A percentile compares a stretch with the other conserved stretches of the same genome.
These are phyloP conservation scores for Colletotrichum karsti DNA, from an alignment of 2,329 filamentous ascomycete genomes.

Conservation along the genomic window DNA sequence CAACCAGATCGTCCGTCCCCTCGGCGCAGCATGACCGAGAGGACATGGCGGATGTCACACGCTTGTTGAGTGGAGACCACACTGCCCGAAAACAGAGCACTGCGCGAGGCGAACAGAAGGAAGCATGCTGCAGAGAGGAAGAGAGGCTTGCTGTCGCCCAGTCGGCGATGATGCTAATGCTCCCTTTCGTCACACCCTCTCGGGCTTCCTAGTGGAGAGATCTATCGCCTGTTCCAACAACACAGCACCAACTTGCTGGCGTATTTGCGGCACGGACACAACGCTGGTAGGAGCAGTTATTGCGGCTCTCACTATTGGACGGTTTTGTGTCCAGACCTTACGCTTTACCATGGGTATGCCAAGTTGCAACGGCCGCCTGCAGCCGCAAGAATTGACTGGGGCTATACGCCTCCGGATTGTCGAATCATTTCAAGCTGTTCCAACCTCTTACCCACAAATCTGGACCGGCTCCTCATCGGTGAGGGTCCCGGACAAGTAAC, in stretches of 20 bases:
- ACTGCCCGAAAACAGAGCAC: not conserved
- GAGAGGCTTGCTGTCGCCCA: not conserved
- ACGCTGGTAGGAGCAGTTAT: not conserved
- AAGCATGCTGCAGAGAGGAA: conserved; percentile 6
- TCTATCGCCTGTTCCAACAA: conserved; percentile 14
- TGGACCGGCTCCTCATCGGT: conserved; percentile 16
- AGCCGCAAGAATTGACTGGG: conserved; percentile 19
- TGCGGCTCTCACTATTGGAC: conserved; percentile 24
- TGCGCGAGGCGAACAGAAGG: not conserved
- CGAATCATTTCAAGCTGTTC: conserved; percentile 3
- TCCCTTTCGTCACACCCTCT: conserved; percentile 22
- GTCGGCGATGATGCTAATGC: conserved; percentile 9
- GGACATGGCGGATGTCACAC: not conserved
- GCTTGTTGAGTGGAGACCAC: conserved; percentile 6
- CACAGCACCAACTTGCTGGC: conserved; percentile 9
- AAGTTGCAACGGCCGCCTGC: conserved; percentile 27
- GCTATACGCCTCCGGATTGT: conserved; percentile 13
- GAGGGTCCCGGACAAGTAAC: conserved; percentile 3
- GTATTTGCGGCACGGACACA: conserved; percentile 4
- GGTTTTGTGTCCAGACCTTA: not conserved
- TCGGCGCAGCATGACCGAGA: conserved; percentile 5
- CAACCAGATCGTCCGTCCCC: not conserved
- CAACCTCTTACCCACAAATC: conserved; percentile 11
- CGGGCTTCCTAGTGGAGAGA: conserved; percentile 19
- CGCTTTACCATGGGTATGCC: conserved; percentile 20